A percentile compares a stretch with the other conserved stretches of the same genome.
Evolutionary conservation across 192 early-diverging fungal species (phyloP).

Genomic region (Gigaspora rosea): DNA sequence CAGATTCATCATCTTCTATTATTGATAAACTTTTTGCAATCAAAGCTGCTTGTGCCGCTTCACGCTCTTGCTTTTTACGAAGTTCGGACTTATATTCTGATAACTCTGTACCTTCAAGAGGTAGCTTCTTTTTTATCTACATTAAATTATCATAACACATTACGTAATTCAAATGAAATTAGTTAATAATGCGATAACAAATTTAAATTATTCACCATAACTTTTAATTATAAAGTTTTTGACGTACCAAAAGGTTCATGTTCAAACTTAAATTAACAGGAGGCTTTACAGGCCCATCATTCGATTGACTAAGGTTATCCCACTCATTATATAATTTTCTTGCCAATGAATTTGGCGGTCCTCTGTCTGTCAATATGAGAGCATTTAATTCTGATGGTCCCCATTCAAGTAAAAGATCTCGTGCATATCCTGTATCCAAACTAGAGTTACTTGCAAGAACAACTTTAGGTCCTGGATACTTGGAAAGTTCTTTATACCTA

Average conservation of each 20-base stretch:
- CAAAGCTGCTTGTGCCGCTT: slow-evolving; percentile 63
- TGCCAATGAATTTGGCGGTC: slow-evolving; percentile 68
- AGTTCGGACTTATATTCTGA: slow-evolving; percentile 64
- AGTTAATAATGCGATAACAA: too few relatives aligned
- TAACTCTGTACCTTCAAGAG: slow-evolving; percentile 87
- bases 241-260: not conserved
- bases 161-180: too few relatives aligned
- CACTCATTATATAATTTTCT: slow-evolving; percentile 69
- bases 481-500: slow-evolving; percentile 66
- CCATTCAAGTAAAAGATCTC: slow-evolving; percentile 80
- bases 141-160: too few relatives aligned
- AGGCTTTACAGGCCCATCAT: slow-evolving; percentile 12
- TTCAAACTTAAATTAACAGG: slow-evolving; percentile 20
- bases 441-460: slow-evolving; percentile 81
- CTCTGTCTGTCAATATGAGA: slow-evolving; percentile 79
- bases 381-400: slow-evolving; percentile 53
- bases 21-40: slow-evolving; percentile 64
- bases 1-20: slow-evolving; percentile 78
- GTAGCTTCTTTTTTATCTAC: slow-evolving; percentile 62
- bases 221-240: too few relatives aligned
- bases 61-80: slow-evolving; percentile 58
- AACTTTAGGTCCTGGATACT: slow-evolving; percentile 74
- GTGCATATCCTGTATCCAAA: slow-evolving; percentile 80
- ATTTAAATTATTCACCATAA: too few relatives aligned
- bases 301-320: slow-evolving; percentile 31